phyloP scores from a whole-genome alignment of 2,329 filamentous ascomycete genomes.

The Sclerotiophoma versabilis region DNA sequence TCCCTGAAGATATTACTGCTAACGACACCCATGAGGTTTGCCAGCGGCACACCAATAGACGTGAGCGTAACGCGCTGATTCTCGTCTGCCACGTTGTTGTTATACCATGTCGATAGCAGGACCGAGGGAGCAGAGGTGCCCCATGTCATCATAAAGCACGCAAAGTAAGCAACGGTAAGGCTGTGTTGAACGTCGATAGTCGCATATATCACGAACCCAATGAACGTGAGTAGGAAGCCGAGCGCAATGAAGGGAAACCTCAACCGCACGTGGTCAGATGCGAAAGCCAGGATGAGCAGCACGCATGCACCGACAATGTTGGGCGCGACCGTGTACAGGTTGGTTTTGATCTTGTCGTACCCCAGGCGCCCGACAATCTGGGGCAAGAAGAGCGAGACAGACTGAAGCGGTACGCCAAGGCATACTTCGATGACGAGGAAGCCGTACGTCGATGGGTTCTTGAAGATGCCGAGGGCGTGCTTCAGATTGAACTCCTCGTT shows the following conservation, averaged over 20 bases:
- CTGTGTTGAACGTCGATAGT: conserved; percentile 68
- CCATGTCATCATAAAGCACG: conserved; percentile 84
- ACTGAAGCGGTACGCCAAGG: conserved; percentile 65
- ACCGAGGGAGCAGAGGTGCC: conserved; percentile 78
- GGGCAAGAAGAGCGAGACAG: conserved; percentile 64
- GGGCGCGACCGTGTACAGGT: conserved; percentile 82
- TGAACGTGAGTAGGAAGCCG: conserved; percentile 76
- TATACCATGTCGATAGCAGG: conserved; percentile 74
- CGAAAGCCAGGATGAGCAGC: conserved; percentile 75
- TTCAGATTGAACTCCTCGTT: conserved; percentile 63
- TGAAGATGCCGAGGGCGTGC: conserved; percentile 62
- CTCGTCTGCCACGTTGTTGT: conserved; percentile 83
- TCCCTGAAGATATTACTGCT: conserved; percentile 71
- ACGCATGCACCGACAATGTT: conserved; percentile 77
- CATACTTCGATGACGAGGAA: conserved; percentile 66
- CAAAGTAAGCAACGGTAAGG: conserved; percentile 74
- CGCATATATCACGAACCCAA: conserved; percentile 80
- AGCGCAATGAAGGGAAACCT: conserved; percentile 77
- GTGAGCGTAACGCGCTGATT: conserved; percentile 74
- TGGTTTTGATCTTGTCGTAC: conserved; percentile 69
- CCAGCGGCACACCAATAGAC: conserved; percentile 74
- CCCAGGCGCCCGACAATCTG: conserved; percentile 63
- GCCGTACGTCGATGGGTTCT: conserved; percentile 60
- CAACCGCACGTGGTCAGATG: conserved; percentile 70
- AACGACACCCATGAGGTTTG: conserved; percentile 79